phyloP scores from a whole-genome alignment of 192 early-diverging fungal species.

The Jimgerdemannia lactiflua region DNA sequence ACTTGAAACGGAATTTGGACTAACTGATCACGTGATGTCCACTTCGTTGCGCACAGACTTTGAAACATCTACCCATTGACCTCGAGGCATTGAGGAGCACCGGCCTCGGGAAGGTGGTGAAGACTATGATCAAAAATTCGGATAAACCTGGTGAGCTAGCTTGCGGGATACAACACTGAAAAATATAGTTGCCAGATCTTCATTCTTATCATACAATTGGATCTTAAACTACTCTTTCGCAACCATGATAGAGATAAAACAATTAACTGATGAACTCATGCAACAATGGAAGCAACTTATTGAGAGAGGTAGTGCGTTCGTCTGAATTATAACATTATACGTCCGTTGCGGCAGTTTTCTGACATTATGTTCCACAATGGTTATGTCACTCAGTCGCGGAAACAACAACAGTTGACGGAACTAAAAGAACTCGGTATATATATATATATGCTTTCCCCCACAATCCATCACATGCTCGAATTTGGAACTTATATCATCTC shows the following conservation, averaged over 20 bases:
- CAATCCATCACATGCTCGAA: background rate
- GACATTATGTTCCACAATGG: background rate
- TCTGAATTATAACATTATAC: no score
- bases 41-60: background rate
- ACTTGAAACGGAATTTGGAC: background rate
- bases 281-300: background rate
- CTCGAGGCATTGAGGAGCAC: background rate
- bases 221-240: background rate
- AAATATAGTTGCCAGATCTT: no score
- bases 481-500: background rate
- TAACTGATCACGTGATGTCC: background rate
- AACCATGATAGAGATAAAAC: background rate
- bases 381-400: background rate
- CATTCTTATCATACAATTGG: no score
- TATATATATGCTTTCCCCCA: background rate
- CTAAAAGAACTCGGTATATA: background rate
- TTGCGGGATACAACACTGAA: no score
- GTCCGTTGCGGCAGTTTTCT: background rate
- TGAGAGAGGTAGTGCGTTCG: background rate
- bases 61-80: background rate
- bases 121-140: background rate
- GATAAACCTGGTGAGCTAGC: background rate
- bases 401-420: background rate
- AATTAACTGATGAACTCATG: background rate
- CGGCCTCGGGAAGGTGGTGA: background rate